These are phyloP conservation scores for Saksenaea oblongispora DNA, from an alignment of 371 early-diverging fungal genomes.

Conservation along the genomic window DNA sequence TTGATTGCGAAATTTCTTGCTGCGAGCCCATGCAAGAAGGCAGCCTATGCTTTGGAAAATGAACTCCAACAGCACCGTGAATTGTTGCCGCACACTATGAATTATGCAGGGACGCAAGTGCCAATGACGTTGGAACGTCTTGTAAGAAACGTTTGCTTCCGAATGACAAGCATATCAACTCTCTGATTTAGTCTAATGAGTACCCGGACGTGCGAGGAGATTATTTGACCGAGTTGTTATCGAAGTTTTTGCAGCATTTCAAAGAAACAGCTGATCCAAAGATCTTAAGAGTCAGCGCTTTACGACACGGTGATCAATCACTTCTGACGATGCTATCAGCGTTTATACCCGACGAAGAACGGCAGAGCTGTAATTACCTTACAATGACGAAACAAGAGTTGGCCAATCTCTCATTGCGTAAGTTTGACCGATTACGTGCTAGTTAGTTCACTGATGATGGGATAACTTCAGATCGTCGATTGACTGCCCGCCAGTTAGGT, in stretches of 20 bases:
- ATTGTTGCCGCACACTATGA: slow-evolving; percentile 60
- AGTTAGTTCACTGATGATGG: neutral
- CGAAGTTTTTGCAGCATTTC: slow-evolving; percentile 30
- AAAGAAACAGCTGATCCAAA: slow-evolving; percentile 37
- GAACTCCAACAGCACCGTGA: slow-evolving; percentile 53
- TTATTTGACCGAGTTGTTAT: slow-evolving; percentile 27
- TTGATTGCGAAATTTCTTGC: slow-evolving; percentile 61
- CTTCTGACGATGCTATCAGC: slow-evolving; percentile 45
- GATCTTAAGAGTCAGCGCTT: slow-evolving; percentile 30
- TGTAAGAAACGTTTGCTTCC: slow-evolving; percentile 35
- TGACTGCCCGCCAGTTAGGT: slow-evolving; percentile 37
- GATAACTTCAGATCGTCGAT: slow-evolving; percentile 25
- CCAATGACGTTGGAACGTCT: slow-evolving; percentile 59
- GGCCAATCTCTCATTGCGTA: slow-evolving; percentile 28
- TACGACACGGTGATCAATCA: slow-evolving; percentile 45
- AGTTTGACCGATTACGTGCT: neutral
- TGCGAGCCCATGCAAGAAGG: slow-evolving; percentile 55
- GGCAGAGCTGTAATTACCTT: slow-evolving; percentile 22
- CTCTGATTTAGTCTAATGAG: slow-evolving; percentile 27
- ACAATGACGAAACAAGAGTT: slow-evolving; percentile 24
- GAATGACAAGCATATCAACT: neutral
- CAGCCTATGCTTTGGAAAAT: slow-evolving; percentile 48
- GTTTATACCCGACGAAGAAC: slow-evolving; percentile 25
- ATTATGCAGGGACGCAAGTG: slow-evolving; percentile 64
- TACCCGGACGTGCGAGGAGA: slow-evolving; percentile 28